Conservation (phyloP, 371 early-diverging fungal genomes). For the Fennellomyces sp. region DNA sequence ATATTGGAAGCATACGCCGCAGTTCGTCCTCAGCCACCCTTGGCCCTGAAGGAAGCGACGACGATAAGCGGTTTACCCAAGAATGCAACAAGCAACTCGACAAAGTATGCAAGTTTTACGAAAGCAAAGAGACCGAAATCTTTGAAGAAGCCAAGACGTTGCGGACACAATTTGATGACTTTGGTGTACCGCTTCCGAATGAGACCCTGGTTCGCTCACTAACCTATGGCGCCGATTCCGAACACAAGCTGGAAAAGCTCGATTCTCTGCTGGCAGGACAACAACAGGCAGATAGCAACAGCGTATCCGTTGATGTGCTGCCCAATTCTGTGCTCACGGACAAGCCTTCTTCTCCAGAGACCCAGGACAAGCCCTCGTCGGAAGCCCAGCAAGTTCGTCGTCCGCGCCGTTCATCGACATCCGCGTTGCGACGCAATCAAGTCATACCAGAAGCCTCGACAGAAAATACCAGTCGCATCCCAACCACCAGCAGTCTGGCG, state of each 20-base stretch:
- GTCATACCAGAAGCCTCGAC: not conserved
- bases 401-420: not conserved
- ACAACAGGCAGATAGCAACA: not conserved
- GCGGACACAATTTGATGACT: constrained; percentile 13
- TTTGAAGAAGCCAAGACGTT: constrained; percentile 8
- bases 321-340: too few relatives aligned
- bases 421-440: not conserved
- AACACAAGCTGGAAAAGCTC: not conserved
- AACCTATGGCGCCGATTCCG: not conserved
- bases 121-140: constrained; percentile 10
- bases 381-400: too few relatives aligned
- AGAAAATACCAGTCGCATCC: not conserved
- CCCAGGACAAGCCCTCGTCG: too few relatives aligned
- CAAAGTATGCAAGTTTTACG: constrained; percentile 19
- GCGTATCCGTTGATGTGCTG: too few relatives aligned
- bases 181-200: constrained; percentile 6
- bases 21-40: too few relatives aligned
- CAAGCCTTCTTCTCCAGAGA: too few relatives aligned
- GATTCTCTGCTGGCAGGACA: constrained; percentile 6
- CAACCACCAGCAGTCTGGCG: not conserved
- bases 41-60: not conserved
- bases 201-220: not conserved
- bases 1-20: too few relatives aligned
- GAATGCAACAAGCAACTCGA: constrained; percentile 19
- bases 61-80: constrained; percentile 8